Base-by-base conservation (phyloP, 495 filamentous ascomycete species). In the Glutinoglossum americanum region DNA sequence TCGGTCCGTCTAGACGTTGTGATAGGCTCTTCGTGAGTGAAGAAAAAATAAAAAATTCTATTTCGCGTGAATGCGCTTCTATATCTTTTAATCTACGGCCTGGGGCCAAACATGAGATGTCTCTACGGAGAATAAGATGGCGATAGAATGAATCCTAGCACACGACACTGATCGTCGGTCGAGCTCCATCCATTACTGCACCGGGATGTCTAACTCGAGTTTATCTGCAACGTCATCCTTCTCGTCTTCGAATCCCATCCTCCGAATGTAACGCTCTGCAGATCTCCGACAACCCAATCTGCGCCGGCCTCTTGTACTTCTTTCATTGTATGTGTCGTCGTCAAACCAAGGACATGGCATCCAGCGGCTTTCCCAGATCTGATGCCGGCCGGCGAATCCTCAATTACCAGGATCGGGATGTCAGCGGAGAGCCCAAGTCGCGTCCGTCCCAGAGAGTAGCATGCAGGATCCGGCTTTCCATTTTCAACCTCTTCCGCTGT, bases 351-450 rank as follows among this genome's bases (percentile, higher is more conserved):
- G 4, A 98, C 92, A 65, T 80, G 80, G 70, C 87, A 97, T 1
- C 87, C 87, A 1, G 92, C 90, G 0, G 80, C 85, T 69, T 92
- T 94, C 25, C 92, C 90, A 21, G 89, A 82, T 54, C 69, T 71
- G 60, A 96, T 89, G 2, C 92, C 92, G n/a, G 89, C 88, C 0
- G 92, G 90, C 53, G 85, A 83, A 69, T 98, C 92, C 68, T 98
- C 92, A 7, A 98, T 69, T 35, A 98, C 90, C 19, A 96, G 71
- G 21, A 92, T 71, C 15, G 74, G 68, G 13, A 67, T 67, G 0
- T 74, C 71, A n/a, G 73, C 65, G 37, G 65, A 64, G 25, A 92
- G 67, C 0, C 72, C 76, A 17, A 94, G 73, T 59, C 74, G 75
- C 65, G 78, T 70, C 48, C 75, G 75, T 0, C 87, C 89, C 3